Percentiles rank a stretch among this genome's conserved stretches.
These are phyloP conservation scores for Inonotus hispidus DNA, from an alignment of 1,284 basidiomycete species.

Conservation along the genomic window DNA sequence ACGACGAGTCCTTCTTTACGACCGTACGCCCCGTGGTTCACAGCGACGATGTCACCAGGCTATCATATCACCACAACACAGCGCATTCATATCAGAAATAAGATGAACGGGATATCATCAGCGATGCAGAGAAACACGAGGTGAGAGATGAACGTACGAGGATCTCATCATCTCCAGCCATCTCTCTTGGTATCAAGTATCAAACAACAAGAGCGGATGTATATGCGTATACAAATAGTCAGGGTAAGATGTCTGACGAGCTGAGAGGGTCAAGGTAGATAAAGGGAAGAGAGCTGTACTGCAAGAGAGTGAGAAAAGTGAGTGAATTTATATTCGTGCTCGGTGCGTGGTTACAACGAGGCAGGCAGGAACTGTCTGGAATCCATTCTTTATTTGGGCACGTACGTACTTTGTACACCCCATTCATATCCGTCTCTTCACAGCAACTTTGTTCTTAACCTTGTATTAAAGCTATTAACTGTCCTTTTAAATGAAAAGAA, in stretches of 20 bases:
- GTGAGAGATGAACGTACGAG: conserved; percentile 26
- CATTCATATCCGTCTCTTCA: background rate
- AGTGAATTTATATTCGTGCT: background rate
- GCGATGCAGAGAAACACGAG: background rate
- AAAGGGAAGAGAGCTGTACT: too few relatives aligned
- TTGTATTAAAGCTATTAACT: background rate
- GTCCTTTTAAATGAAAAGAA: too few relatives aligned
- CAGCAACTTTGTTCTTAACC: background rate
- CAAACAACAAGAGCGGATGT: background rate
- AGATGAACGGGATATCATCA: too few relatives aligned
- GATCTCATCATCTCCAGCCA: conserved; percentile 27
- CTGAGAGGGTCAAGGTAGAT: too few relatives aligned
- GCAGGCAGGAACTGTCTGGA: too few relatives aligned
- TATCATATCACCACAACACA: conserved; percentile 24
- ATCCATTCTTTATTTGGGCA: background rate
- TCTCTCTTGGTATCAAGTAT: background rate
- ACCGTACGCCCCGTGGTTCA: conserved; percentile 56
- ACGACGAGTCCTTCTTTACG: conserved; percentile 71
- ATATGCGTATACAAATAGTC: background rate
- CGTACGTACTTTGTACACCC: background rate
- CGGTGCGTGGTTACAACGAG: background rate
- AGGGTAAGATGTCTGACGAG: too few relatives aligned
- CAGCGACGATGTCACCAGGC: conserved; percentile 75
- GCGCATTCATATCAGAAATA: background rate
- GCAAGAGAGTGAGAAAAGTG: too few relatives aligned